A percentile compares a stretch with the other conserved stretches of the same genome.
Evolutionary conservation across 1,139 yeast genomes (phyloP).

Genomic region (Suhomyces choctaworum): DNA sequence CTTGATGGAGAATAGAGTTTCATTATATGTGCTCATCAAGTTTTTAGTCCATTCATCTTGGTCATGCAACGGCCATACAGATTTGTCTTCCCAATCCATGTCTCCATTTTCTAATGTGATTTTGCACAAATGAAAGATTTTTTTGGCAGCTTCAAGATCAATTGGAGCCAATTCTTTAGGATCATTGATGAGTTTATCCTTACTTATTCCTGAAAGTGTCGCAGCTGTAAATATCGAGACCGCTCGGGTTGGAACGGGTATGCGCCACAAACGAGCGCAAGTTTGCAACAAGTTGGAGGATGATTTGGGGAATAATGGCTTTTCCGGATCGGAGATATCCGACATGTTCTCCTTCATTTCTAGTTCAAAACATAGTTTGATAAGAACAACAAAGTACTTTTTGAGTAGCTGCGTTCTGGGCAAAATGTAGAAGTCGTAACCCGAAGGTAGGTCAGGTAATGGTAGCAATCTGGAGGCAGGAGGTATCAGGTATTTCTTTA

Average conservation of each 20-base stretch:
- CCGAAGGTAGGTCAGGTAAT: slow-evolving; percentile 32
- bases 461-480: slow-evolving; percentile 33
- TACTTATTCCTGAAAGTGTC: slow-evolving; percentile 42
- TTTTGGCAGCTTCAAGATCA: slow-evolving; percentile 28
- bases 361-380: slow-evolving; percentile 30
- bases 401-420: slow-evolving; percentile 39
- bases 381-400: slow-evolving; percentile 30
- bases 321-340: slow-evolving; percentile 22
- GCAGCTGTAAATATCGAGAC: slow-evolving; percentile 56
- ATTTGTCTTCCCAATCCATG: slow-evolving; percentile 37
- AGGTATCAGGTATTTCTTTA: slow-evolving; percentile 42
- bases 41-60: slow-evolving; percentile 54
- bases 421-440: slow-evolving; percentile 41
- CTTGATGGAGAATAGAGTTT: slow-evolving; percentile 49
- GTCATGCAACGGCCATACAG: slow-evolving; percentile 51
- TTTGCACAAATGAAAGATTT: slow-evolving; percentile 32
- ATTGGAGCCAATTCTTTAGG: slow-evolving; percentile 33
- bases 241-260: slow-evolving; percentile 54
- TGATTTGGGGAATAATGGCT: slow-evolving; percentile 39
- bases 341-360: slow-evolving; percentile 18
- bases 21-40: slow-evolving; percentile 48
- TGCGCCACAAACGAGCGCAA: slow-evolving; percentile 62
- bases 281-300: slow-evolving; percentile 43
- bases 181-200: slow-evolving; percentile 30
- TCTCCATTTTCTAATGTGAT: slow-evolving; percentile 35